phyloP scores from a whole-genome alignment of 768 basidiomycete genomes.

The Tricholoma terreum region DNA sequence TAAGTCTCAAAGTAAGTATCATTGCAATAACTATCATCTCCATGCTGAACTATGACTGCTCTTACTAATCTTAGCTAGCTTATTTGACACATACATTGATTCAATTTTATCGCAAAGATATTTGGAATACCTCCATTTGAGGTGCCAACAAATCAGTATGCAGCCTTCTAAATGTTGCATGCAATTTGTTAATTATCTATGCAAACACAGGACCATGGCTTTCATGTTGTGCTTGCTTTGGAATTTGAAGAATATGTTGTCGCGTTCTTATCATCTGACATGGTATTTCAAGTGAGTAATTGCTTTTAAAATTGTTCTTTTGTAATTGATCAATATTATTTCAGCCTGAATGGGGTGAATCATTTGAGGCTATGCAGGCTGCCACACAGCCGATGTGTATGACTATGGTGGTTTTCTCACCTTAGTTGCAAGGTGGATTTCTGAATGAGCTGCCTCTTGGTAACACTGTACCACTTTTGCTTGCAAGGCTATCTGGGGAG shows the following conservation, averaged over 20 bases:
- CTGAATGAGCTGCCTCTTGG: slow-evolving; percentile 1
- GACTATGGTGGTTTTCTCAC: slow-evolving; percentile 5
- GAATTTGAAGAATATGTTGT: slow-evolving; percentile 11
- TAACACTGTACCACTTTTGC: not conserved
- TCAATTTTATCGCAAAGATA: not conserved
- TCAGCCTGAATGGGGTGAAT: slow-evolving; percentile 4
- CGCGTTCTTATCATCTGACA: slow-evolving; percentile 10
- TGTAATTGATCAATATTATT: too few species aligned
- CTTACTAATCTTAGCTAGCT: too few species aligned
- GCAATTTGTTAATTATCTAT: not conserved
- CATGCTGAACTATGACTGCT: too few species aligned
- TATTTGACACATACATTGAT: not conserved
- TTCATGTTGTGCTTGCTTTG: slow-evolving; percentile 7
- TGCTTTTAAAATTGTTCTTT: too few species aligned
- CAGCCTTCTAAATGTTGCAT: too few species aligned
- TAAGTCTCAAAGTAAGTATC: too few species aligned
- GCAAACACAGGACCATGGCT: not conserved
- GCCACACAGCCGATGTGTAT: not conserved
- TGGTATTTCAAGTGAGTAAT: slow-evolving; percentile 11
- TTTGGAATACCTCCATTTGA: not conserved
- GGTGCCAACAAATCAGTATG: not conserved
- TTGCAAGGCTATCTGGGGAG: too few species aligned
- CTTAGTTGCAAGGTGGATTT: not conserved
- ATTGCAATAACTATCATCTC: too few species aligned
- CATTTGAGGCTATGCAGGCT: not conserved